Evolutionary conservation across 805 yeast genomes (phyloP).

Genomic region (Metschnikowia dekortorum): DNA sequence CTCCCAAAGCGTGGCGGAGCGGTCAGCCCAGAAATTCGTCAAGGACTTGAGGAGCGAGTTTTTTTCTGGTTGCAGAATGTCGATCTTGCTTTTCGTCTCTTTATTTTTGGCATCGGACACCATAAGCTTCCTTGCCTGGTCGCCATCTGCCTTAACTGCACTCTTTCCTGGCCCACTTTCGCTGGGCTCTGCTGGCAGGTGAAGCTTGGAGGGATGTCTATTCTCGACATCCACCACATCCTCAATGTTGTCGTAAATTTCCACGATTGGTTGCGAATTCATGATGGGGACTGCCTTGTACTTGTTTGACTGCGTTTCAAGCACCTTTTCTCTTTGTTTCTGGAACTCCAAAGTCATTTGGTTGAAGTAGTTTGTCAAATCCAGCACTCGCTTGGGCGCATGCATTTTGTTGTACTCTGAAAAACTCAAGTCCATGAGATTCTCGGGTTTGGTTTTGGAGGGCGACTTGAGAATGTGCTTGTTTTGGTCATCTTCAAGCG

Average conservation of each 20-base stretch:
- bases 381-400: constrained; percentile 44
- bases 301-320: constrained; percentile 50
- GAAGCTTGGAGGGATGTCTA: not conserved
- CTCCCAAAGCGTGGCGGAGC: constrained; percentile 94
- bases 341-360: constrained; percentile 84
- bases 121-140: not conserved
- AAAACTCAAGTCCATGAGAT: constrained; percentile 3
- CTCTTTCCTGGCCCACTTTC: not conserved
- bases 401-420: not conserved
- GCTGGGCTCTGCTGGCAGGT: not conserved
- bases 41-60: constrained; percentile 77
- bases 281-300: constrained; percentile 68
- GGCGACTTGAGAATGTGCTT: constrained; percentile 11
- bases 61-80: constrained; percentile 52
- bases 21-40: constrained; percentile 94
- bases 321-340: constrained; percentile 78
- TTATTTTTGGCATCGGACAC: not conserved
- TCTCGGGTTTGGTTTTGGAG: constrained; percentile 4
- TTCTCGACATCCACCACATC: constrained; percentile 70
- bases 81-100: constrained; percentile 15
- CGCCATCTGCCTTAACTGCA: not conserved
- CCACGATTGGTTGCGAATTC: constrained; percentile 81
- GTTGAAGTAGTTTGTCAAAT: constrained; percentile 64
- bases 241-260: constrained; percentile 78
- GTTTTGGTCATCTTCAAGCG: constrained; percentile 15